Evolutionary conservation across 2,329 filamentous ascomycete genomes (phyloP).

Genomic region (Chaetomium sp.): DNA sequence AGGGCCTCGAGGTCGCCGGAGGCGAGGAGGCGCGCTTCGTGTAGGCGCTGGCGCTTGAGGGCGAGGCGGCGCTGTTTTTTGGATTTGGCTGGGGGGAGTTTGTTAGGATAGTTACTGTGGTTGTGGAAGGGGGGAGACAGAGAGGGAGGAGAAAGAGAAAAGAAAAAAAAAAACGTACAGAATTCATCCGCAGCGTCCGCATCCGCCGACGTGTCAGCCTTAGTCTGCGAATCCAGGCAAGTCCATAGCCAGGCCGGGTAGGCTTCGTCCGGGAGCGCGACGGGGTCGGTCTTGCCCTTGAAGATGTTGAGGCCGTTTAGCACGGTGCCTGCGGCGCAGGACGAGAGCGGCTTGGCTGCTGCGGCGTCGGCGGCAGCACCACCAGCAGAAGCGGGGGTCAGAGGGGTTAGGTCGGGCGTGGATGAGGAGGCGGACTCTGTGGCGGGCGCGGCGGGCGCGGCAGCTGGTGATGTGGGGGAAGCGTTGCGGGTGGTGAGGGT

Average conservation of each 20-base stretch:
- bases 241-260: conserved; percentile 80
- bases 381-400: conserved; percentile 13
- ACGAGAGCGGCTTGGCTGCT: conserved; percentile 34
- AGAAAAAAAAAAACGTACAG: conserved; percentile 49
- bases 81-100: conserved; percentile 58
- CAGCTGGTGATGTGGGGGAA: conserved; percentile 28
- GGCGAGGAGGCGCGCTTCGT: conserved; percentile 55
- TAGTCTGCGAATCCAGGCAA: conserved; percentile 58
- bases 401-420: conserved; percentile 27
- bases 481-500: conserved; percentile 29
- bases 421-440: conserved; percentile 7
- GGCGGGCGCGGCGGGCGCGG: conserved; percentile 16
- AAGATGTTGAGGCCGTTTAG: conserved; percentile 71
- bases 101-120: neutral
- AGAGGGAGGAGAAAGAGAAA: neutral
- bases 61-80: conserved; percentile 72
- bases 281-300: conserved; percentile 65
- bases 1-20: conserved; percentile 60
- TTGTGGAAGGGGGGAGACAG: neutral
- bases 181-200: conserved; percentile 65
- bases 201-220: conserved; percentile 41
- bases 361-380: conserved; percentile 22
- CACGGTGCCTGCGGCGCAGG: conserved; percentile 60
- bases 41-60: conserved; percentile 53
- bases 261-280: conserved; percentile 66